Evolutionary conservation across 2,329 filamentous ascomycete genomes (phyloP).

Genomic region (Aspergillus tubingensis): DNA sequence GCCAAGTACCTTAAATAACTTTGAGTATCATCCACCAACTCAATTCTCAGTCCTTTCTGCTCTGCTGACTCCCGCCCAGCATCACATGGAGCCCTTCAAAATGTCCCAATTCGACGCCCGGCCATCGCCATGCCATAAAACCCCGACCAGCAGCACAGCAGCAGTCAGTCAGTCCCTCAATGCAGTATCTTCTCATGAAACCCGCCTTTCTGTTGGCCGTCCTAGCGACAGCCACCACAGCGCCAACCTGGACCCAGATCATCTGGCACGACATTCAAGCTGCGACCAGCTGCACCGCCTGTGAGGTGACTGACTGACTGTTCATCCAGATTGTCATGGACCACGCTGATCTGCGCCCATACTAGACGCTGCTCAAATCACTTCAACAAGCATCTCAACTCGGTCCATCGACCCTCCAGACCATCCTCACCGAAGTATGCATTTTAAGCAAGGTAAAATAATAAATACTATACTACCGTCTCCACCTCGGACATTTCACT

Average conservation of each 20-base stretch:
- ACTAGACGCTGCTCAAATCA: constrained; percentile 36
- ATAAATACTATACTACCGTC: constrained; percentile 3
- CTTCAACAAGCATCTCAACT: constrained; percentile 49
- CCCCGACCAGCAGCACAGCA: neutral
- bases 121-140: neutral
- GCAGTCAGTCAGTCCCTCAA: neutral
- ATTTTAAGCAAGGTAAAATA: constrained; percentile 36
- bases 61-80: neutral
- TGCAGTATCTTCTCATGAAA: constrained; percentile 15
- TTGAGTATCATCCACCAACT: neutral
- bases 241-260: constrained; percentile 6
- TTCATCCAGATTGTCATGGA: neutral
- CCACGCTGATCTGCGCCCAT: neutral
- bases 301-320: constrained; percentile 20
- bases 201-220: constrained; percentile 11
- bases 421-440: constrained; percentile 41
- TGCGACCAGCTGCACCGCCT: constrained; percentile 34
- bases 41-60: too few relatives aligned
- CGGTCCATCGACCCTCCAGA: constrained; percentile 47
- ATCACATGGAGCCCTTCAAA: neutral
- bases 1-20: too few relatives aligned
- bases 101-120: neutral
- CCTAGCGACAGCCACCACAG: constrained; percentile 3
- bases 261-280: constrained; percentile 36
- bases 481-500: neutral